Base-by-base conservation (phyloP, 78 protist species). In the Cyanophora paradoxa region DNA sequence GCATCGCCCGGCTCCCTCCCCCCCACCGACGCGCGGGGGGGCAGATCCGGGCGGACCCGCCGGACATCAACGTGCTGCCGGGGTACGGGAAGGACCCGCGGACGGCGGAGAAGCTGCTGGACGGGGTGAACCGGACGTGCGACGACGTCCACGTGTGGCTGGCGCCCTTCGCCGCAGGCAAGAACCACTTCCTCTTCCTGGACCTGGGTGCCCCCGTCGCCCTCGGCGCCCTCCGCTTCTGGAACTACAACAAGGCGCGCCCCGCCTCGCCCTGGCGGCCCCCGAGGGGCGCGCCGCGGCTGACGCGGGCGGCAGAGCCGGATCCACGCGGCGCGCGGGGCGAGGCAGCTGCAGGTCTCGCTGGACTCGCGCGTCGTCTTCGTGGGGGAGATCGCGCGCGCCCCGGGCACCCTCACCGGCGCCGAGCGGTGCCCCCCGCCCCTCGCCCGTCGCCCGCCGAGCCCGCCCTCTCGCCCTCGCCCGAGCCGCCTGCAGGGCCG, bases 181-280 rank as follows among this genome's bases (percentile, higher is more conserved):
- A 68, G 63, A 0, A 33, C n/a, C 78, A 72, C 70, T 13, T 73
- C 19, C 40, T 88, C 20, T 34, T 57, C 3, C 17, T 88, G 20
- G 41, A 40, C 16, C 48, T 88, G 33, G 80, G 56, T n/a, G 6
- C 31, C 26, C 33, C 31, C 10, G 26, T 30, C 1, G 31, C 72
- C n/a, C 19, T 89, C 62, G 11, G 52, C 42, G 50, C 36, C 78
- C 44, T 88, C 19, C 69, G 90, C 22, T 44, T 88, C n/a, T 88
- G 88, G 87, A 85, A 85, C 79, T 88, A 85, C 86, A 88, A 88
- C 81, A 87, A 87, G 81, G 37, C 72, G 48, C 68, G 68, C n/a
- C n/a, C 71, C 71, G n/a, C n/a, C n/a, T n/a, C n/a, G n/a, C n/a
- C n/a, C n/a, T n/a, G n/a, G n/a, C n/a, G n/a, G n/a, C n/a, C n/a